Percentiles rank a stretch among this genome's conserved stretches.
phyloP scores from a whole-genome alignment of 495 filamentous ascomycete genomes.

The Staphylotrichum tortipilum region DNA sequence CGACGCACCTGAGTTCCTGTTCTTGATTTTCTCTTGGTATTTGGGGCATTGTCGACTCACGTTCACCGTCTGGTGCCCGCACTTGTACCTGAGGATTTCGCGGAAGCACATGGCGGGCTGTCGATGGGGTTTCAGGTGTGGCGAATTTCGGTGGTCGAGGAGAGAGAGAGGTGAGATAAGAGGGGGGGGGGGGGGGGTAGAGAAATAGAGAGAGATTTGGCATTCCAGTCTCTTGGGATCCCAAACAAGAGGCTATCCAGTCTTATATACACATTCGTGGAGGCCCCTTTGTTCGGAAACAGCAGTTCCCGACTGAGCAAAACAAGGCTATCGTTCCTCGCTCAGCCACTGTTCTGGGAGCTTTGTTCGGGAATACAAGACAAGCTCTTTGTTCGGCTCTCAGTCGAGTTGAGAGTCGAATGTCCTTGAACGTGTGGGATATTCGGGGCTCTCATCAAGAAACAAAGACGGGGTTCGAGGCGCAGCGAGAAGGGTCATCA shows the following conservation, averaged over 20 bases:
- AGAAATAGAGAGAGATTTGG: too few species aligned
- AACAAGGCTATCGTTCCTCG: not conserved
- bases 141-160: not conserved
- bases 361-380: too few species aligned
- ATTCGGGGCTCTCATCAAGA: too few species aligned
- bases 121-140: not conserved
- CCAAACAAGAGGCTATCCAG: not conserved
- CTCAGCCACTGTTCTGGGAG: too few species aligned
- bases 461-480: too few species aligned
- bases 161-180: not conserved
- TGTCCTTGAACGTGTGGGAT: too few species aligned
- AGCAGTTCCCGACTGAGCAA: not conserved
- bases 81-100: not conserved
- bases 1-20: too few species aligned
- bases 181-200: not conserved
- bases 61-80: slow-evolving; percentile 1
- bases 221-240: too few species aligned
- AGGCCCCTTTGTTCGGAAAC: not conserved
- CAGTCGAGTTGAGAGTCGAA: too few species aligned
- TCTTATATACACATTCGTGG: not conserved
- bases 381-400: not conserved
- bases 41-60: not conserved
- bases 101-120: not conserved
- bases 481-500: too few species aligned
- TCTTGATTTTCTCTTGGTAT: not conserved